Conservation (phyloP, 352 stramenopile genomes). For the Pythium plurisporium region DNA sequence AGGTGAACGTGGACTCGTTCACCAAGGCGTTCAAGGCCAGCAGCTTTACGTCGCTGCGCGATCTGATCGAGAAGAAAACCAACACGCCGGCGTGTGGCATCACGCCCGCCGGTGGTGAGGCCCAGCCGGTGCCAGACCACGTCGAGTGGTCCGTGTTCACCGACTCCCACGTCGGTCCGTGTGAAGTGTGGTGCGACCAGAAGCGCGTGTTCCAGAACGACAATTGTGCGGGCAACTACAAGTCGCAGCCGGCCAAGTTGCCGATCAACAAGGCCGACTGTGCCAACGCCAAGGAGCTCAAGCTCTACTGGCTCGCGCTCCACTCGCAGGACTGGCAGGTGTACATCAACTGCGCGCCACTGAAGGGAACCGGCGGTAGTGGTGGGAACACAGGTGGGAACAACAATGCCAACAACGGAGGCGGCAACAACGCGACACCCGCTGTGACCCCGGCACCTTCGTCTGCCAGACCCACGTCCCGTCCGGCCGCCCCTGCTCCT, state of each 20-base stretch:
- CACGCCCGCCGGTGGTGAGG: not conserved
- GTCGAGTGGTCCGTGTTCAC: constrained; percentile 26
- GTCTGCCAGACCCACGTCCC: not conserved
- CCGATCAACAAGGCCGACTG: constrained; percentile 26
- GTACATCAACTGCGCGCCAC: constrained; percentile 30
- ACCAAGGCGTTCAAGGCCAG: constrained; percentile 22
- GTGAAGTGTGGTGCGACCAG: constrained; percentile 34
- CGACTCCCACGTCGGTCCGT: constrained; percentile 26
- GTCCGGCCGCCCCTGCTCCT: not conserved
- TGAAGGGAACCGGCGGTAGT: constrained; percentile 9
- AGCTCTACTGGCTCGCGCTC: constrained; percentile 26
- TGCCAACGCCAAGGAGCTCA: constrained; percentile 20
- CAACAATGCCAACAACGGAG: not conserved
- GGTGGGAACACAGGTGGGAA: not conserved
- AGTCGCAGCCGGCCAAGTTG: constrained; percentile 16
- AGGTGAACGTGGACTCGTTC: constrained; percentile 25
- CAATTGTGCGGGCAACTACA: constrained; percentile 24
- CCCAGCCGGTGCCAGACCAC: constrained; percentile 13
- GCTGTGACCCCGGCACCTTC: constrained; percentile 4
- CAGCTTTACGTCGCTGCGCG: constrained; percentile 24
- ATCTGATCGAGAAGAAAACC: constrained; percentile 18
- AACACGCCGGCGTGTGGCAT: constrained; percentile 17
- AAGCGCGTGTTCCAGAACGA: constrained; percentile 26
- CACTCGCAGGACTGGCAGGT: constrained; percentile 28
- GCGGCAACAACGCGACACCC: not conserved